These are phyloP conservation scores for Mucor velutinosus DNA, from an alignment of 371 early-diverging fungal species.

Conservation along the genomic window DNA sequence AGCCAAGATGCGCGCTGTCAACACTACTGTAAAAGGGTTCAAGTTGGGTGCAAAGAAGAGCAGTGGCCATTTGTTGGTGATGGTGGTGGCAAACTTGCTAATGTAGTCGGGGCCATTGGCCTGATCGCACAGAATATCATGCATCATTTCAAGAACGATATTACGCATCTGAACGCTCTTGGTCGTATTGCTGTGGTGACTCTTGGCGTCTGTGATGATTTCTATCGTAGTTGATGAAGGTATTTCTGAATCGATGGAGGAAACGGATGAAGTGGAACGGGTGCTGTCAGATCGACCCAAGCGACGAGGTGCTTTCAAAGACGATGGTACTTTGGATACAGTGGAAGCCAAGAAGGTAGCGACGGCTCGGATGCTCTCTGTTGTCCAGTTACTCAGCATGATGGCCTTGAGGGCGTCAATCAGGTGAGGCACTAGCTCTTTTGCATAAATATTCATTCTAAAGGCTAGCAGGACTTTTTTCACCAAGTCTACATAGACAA, in stretches of 20 bases:
- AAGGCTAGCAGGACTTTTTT: slow-evolving; percentile 68
- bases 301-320: not conserved
- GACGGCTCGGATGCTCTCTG: slow-evolving; percentile 66
- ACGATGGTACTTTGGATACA: slow-evolving; percentile 46
- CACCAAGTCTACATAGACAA: slow-evolving; percentile 47
- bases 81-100: slow-evolving; percentile 59
- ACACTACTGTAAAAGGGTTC: slow-evolving; percentile 63
- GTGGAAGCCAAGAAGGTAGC: slow-evolving; percentile 74
- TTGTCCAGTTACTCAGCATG: slow-evolving; percentile 60
- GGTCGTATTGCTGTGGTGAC: slow-evolving; percentile 20
- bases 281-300: slow-evolving; percentile 23
- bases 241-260: slow-evolving; percentile 6
- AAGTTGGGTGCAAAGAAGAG: slow-evolving; percentile 62
- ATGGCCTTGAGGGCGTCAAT: slow-evolving; percentile 61
- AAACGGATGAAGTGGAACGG: not conserved
- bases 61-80: slow-evolving; percentile 75
- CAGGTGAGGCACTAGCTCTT: slow-evolving; percentile 57
- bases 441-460: slow-evolving; percentile 61
- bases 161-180: slow-evolving; percentile 65
- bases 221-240: not conserved
- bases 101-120: slow-evolving; percentile 22
- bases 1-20: slow-evolving; percentile 61
- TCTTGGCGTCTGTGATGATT: slow-evolving; percentile 47
- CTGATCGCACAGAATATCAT: slow-evolving; percentile 64
- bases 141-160: slow-evolving; percentile 71